Conservation (phyloP, 305 asterid genomes). For the Fraxinus nigra region DNA sequence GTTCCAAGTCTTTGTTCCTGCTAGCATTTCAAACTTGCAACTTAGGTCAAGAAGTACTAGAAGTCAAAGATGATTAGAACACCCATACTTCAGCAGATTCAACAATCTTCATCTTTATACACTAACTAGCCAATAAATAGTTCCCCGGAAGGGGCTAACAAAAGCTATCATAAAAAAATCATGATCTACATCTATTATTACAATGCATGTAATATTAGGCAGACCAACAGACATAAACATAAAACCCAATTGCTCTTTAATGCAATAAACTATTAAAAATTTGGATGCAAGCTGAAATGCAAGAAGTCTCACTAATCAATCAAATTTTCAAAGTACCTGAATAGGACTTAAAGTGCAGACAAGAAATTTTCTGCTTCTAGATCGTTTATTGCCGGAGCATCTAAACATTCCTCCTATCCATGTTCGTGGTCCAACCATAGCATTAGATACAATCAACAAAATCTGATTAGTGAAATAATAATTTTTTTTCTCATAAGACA, state of each 20-base stretch:
- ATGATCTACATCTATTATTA: not conserved
- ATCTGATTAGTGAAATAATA: conserved; percentile 10
- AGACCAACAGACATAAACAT: not conserved
- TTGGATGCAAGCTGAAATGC: not conserved
- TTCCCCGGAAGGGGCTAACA: not conserved
- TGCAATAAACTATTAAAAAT: not conserved
- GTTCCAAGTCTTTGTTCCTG: conserved; percentile 75
- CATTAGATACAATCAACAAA: conserved; percentile 64
- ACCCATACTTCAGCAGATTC: not conserved
- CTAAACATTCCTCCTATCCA: conserved; percentile 90
- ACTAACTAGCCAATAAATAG: not conserved
- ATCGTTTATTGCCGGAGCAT: conserved; percentile 58
- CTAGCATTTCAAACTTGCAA: conserved; percentile 21
- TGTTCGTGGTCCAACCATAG: conserved; percentile 97
- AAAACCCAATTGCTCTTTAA: not conserved
- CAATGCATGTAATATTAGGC: not conserved
- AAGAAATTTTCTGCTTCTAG: conserved; percentile 50
- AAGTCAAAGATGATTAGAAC: not conserved
- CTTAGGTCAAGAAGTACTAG: conserved; percentile 5
- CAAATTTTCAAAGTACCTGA: conserved; percentile 50
- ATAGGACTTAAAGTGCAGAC: conserved; percentile 51
- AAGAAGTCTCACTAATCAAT: not conserved
- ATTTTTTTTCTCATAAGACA: not conserved
- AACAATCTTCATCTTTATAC: not conserved
- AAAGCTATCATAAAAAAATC: not conserved